These are phyloP conservation scores for Geotrichum australiense DNA, from an alignment of 1,139 yeast species.

Conservation along the genomic window DNA sequence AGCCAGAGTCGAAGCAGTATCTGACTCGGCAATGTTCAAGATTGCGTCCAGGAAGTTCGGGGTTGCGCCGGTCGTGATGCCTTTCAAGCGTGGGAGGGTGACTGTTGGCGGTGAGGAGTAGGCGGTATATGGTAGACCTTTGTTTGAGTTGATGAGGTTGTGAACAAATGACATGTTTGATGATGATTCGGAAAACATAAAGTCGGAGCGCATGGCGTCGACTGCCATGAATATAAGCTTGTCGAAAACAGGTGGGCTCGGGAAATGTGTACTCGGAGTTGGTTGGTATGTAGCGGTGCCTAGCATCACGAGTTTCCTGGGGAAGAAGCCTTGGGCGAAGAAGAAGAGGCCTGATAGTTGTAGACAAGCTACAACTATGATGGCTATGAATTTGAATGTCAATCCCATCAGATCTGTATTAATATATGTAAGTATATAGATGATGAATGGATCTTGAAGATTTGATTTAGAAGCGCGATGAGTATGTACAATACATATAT, in stretches of 20 bases:
- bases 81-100: slow-evolving; percentile 87
- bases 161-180: slow-evolving; percentile 67
- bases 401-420: slow-evolving; percentile 15
- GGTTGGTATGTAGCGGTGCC: slow-evolving; percentile 40
- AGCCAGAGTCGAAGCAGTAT: slow-evolving; percentile 63
- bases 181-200: slow-evolving; percentile 55
- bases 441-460: not conserved
- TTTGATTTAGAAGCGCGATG: not conserved
- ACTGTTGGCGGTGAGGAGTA: slow-evolving; percentile 95
- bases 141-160: slow-evolving; percentile 51
- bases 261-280: slow-evolving; percentile 23
- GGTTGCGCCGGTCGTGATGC: slow-evolving; percentile 87
- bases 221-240: slow-evolving; percentile 75
- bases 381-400: slow-evolving; percentile 17
- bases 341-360: slow-evolving; percentile 50
- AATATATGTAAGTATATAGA: not conserved
- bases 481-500: no score
- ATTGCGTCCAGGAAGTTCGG: slow-evolving; percentile 96
- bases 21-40: slow-evolving; percentile 88
- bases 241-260: slow-evolving; percentile 46
- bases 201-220: slow-evolving; percentile 90
- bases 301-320: slow-evolving; percentile 65
- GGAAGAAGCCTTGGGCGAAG: slow-evolving; percentile 82
- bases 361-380: slow-evolving; percentile 30
- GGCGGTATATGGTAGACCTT: slow-evolving; percentile 84